A percentile compares a stretch with the other conserved stretches of the same genome.
These are phyloP conservation scores for Phenoliferia sp. DNA, from an alignment of 1,284 basidiomycete genomes.

Conservation along the genomic window DNA sequence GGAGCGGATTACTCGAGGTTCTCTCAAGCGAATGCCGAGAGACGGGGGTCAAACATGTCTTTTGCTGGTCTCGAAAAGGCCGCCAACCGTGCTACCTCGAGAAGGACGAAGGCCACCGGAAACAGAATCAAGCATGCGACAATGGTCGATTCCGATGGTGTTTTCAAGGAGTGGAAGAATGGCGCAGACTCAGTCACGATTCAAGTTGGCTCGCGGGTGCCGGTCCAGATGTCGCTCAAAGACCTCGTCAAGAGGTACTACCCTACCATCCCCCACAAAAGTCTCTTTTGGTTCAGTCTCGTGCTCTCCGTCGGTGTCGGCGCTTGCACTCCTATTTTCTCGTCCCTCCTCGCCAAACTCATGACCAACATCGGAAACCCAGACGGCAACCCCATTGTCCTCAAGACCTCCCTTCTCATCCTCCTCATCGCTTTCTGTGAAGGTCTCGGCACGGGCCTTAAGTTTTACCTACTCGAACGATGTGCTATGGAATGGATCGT, in stretches of 20 bases:
- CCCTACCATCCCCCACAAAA: conserved; percentile 71
- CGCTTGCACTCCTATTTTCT: conserved; percentile 83
- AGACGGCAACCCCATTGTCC: conserved; percentile 51
- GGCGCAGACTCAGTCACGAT: conserved; percentile 2
- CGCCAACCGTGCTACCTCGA: conserved; percentile 2
- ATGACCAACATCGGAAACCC: conserved; percentile 69
- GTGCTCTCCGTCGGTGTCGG: conserved; percentile 64
- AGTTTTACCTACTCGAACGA: conserved; percentile 72
- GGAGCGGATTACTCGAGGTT: too few species aligned
- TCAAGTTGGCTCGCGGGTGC: background rate
- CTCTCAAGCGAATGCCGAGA: background rate
- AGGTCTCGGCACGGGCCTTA: conserved; percentile 64
- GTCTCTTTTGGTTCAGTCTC: conserved; percentile 63
- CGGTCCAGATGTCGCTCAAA: conserved; percentile 44
- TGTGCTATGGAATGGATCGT: conserved; percentile 73
- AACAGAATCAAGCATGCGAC: conserved; percentile 18
- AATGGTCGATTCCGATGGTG: conserved; percentile 2
- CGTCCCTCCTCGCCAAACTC: conserved; percentile 76
- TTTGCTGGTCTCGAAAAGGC: conserved; percentile 22
- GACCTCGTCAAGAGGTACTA: conserved; percentile 58
- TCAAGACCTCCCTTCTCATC: conserved; percentile 47
- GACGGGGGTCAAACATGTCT: conserved; percentile 15
- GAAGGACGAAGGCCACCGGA: conserved; percentile 12
- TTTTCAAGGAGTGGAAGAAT: background rate
- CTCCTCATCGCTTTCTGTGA: conserved; percentile 70